These are phyloP conservation scores for Diaporthe nobilis DNA, from an alignment of 2,329 filamentous ascomycete species.

Conservation along the genomic window DNA sequence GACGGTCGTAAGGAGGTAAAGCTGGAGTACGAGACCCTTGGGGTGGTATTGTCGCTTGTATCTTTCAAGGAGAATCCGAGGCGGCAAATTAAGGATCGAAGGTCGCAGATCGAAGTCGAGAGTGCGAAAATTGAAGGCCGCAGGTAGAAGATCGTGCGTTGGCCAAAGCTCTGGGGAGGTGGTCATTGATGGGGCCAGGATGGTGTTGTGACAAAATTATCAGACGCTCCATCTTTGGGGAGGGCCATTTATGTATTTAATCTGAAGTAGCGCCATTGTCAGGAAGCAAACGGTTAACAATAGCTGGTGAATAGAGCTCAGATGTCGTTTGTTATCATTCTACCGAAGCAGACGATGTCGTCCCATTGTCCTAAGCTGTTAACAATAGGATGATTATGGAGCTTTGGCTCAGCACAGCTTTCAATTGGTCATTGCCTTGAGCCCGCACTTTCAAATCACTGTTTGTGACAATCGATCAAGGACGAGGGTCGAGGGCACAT, in stretches of 20 bases:
- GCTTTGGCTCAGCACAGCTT: not conserved
- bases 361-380: not conserved
- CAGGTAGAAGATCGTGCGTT: not conserved
- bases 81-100: not conserved
- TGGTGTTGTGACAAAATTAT: not conserved
- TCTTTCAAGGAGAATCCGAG: not conserved
- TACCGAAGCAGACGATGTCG: not conserved
- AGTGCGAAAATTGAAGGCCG: not conserved
- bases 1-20: not conserved
- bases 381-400: not conserved
- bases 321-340: not conserved
- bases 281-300: not conserved
- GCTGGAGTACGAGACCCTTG: too few relatives aligned
- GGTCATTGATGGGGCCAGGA: not conserved
- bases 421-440: not conserved
- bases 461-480: too few relatives aligned
- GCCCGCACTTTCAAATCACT: too few relatives aligned
- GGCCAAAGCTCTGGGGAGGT: not conserved
- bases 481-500: too few relatives aligned
- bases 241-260: not conserved
- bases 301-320: not conserved
- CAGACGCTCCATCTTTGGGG: not conserved
- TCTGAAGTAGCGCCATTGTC: not conserved
- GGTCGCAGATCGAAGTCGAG: not conserved
- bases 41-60: not conserved